These are phyloP conservation scores for Nicotiana noctiflora DNA, from an alignment of 257 asterid genomes.

Conservation along the genomic window DNA sequence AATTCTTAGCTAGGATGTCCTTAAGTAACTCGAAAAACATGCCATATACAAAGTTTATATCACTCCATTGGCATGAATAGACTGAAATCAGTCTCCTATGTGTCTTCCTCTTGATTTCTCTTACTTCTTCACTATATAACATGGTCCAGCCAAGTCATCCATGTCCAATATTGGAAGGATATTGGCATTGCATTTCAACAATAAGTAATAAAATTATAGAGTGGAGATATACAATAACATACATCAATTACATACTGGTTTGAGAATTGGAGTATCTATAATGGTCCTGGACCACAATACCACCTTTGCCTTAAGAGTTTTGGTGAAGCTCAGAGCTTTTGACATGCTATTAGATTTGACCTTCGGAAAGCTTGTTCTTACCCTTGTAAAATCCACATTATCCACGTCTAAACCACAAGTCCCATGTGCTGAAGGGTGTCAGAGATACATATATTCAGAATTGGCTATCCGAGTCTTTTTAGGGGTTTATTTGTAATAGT, in stretches of 20 bases:
- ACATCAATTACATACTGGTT: background rate
- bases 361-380: background rate
- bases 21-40: background rate
- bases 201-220: background rate
- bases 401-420: background rate
- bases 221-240: background rate
- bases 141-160: background rate
- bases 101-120: background rate
- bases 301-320: background rate
- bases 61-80: background rate
- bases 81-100: background rate
- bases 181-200: background rate
- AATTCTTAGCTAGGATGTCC: constrained; percentile 5
- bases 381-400: background rate
- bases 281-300: background rate
- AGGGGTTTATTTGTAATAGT: background rate
- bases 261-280: background rate
- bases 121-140: background rate
- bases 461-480: background rate
- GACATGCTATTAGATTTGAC: background rate
- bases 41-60: background rate
- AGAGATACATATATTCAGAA: background rate
- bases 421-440: background rate
- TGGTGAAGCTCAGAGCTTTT: background rate
- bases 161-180: background rate